These are phyloP conservation scores for Alternaria gansuensis DNA, from an alignment of 2,329 filamentous ascomycete species.

Conservation along the genomic window DNA sequence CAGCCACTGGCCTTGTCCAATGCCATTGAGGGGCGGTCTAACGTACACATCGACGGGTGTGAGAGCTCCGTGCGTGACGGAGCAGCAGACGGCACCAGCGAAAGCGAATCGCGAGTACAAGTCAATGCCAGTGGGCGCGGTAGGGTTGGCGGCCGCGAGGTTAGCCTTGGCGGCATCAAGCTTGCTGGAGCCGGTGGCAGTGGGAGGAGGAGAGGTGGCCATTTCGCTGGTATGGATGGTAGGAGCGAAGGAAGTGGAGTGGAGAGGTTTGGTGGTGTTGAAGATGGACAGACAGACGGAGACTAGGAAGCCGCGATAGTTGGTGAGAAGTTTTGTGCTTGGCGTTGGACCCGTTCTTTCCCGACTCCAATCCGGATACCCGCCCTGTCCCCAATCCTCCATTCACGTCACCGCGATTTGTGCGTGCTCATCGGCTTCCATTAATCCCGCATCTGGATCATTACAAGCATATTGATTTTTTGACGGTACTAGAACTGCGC, in stretches of 20 bases:
- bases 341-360: constrained; percentile 25
- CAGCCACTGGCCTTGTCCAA: constrained; percentile 41
- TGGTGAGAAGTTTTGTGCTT: constrained; percentile 34
- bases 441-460: constrained; percentile 21
- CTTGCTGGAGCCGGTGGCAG: constrained; percentile 62
- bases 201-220: constrained; percentile 53
- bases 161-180: constrained; percentile 62
- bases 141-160: constrained; percentile 57
- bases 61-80: constrained; percentile 93
- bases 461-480: not conserved
- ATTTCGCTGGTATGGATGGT: constrained; percentile 34
- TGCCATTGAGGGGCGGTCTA: constrained; percentile 17
- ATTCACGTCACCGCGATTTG: constrained; percentile 25
- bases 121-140: constrained; percentile 68
- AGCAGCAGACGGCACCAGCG: constrained; percentile 97
- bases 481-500: not conserved
- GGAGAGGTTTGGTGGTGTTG: constrained; percentile 30
- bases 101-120: constrained; percentile 98
- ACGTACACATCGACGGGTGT: constrained; percentile 99
- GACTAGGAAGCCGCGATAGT: constrained; percentile 28
- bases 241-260: constrained; percentile 43
- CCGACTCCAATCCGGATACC: constrained; percentile 27
- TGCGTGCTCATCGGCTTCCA: constrained; percentile 20
- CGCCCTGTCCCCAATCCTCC: constrained; percentile 21
- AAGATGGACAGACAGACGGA: constrained; percentile 31